A percentile compares a stretch with the other conserved stretches of the same genome.
These are phyloP conservation scores for Boletus tomentosulus DNA, from an alignment of 768 basidiomycete genomes.

Conservation along the genomic window DNA sequence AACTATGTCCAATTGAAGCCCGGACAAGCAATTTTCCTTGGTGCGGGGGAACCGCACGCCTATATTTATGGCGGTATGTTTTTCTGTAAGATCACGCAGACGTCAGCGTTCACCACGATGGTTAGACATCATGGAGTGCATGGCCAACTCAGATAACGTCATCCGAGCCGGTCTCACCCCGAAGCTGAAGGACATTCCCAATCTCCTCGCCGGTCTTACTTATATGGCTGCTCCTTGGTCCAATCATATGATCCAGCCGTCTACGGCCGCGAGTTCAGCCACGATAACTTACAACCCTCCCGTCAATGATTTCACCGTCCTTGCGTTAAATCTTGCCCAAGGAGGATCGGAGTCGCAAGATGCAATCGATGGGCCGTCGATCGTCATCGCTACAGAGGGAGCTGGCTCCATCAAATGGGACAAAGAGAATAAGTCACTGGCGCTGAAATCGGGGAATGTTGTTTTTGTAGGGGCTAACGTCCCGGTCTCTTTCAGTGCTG, in stretches of 20 bases:
- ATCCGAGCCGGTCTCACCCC: conserved; percentile 97
- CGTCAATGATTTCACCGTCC: conserved; percentile 88
- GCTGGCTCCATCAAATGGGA: conserved; percentile 54
- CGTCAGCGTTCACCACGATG: not conserved
- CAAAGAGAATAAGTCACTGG: conserved; percentile 32
- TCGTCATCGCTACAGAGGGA: conserved; percentile 75
- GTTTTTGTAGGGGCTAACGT: conserved; percentile 77
- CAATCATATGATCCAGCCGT: conserved; percentile 67
- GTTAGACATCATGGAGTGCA: conserved; percentile 95
- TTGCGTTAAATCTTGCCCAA: conserved; percentile 49
- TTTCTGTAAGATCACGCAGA: not conserved
- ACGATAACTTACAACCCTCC: conserved; percentile 82
- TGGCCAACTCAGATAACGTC: conserved; percentile 99
- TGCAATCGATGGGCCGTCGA: conserved; percentile 76
- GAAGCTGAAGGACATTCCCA: conserved; percentile 90
- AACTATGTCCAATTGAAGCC: conserved; percentile 78
- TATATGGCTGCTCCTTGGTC: conserved; percentile 69
- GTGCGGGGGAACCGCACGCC: conserved; percentile 95
- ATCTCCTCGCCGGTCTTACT: conserved; percentile 82
- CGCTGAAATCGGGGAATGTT: conserved; percentile 63
- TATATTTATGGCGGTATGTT: conserved; percentile 85
- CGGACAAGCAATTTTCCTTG: conserved; percentile 91
- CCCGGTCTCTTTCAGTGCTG: conserved; percentile 46
- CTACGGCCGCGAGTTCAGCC: conserved; percentile 39
- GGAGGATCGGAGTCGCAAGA: conserved; percentile 52